These are phyloP conservation scores for Aspergillus niger DNA, from an alignment of 2,329 filamentous ascomycete genomes.

Conservation along the genomic window DNA sequence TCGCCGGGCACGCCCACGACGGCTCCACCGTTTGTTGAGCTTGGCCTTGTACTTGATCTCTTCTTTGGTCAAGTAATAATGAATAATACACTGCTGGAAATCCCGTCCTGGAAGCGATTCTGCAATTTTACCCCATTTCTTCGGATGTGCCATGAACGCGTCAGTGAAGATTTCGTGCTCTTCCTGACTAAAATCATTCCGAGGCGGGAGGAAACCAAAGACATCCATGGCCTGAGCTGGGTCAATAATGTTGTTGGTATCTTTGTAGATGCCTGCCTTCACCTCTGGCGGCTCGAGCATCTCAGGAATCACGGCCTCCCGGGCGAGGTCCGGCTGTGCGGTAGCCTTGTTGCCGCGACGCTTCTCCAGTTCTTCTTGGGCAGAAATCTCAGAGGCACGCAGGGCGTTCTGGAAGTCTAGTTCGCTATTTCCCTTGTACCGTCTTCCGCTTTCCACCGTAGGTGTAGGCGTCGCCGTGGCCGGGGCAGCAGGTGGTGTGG, in stretches of 20 bases:
- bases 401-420: constrained; percentile 53
- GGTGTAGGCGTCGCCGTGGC: constrained; percentile 33
- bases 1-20: constrained; percentile 42
- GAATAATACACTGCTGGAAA: constrained; percentile 53
- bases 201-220: constrained; percentile 48
- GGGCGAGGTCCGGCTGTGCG: constrained; percentile 46
- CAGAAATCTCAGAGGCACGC: constrained; percentile 50
- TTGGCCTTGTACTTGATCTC: constrained; percentile 54
- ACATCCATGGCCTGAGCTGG: constrained; percentile 43
- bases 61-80: constrained; percentile 55
- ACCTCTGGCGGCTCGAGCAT: constrained; percentile 48
- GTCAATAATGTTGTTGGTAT: constrained; percentile 49
- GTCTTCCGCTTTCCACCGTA: constrained; percentile 41
- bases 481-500: constrained; percentile 38
- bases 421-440: constrained; percentile 52
- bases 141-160: constrained; percentile 51
- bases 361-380: constrained; percentile 50
- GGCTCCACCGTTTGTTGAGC: constrained; percentile 49
- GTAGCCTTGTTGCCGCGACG: constrained; percentile 47
- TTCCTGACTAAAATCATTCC: constrained; percentile 51
- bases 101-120: constrained; percentile 48
- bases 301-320: constrained; percentile 51
- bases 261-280: constrained; percentile 46
- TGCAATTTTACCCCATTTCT: constrained; percentile 56
- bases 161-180: constrained; percentile 51